Evolutionary conservation across 2,329 filamentous ascomycete genomes (phyloP), one percentile per base, ranked within the genome.

Genomic region (Colletotrichum sp.): DNA sequence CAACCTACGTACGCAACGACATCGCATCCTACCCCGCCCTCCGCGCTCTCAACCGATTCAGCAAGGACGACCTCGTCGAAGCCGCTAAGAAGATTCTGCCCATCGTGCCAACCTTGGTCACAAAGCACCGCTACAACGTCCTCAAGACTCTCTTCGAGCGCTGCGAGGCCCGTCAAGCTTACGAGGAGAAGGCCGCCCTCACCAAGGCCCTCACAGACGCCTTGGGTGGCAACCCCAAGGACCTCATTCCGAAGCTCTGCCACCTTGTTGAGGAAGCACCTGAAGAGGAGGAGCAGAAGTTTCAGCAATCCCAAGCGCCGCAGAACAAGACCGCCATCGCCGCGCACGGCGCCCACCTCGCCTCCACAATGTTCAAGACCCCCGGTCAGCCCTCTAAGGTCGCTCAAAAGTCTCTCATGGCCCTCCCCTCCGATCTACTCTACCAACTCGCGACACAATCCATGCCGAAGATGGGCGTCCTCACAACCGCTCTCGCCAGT

Each of bases 11-110:
- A 8, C 93, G 96, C 74, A 99, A 99, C 82, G 96, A 98, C 80
- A 94, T 96, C 65, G 96, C 97, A 8, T 94, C 93, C 28, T 99
- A 98, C 81, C 94, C 98, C 1, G 95, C 95, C 24, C 94, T 96
- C 79, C 92, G 93, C 74, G 93, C 98, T 5, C 87, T 99, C 58
- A 94, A 95, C 82, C 92, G 97, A 70, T 88, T 99, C 13, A 94
- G 95, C 83, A 96, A 95, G 82, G 95, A 98, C 75, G 96, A 98
- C 81, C 88, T 99, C 10, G 88, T 93, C 57, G 91, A 92, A 71
- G 95, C 94, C 0, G 91, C 96, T 72, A 88, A 92, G 65, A 89
- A 93, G 80, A 94, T 98, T 72, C 84, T 93, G 6, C 93, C 95
- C 0, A 93, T 95, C 71, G 90, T 98, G 8, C 89, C 92, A 0